Percentiles rank a stretch among this genome's conserved stretches.
phyloP scores from a whole-genome alignment of 1,284 basidiomycete genomes.

The Moesziomyces sp. region DNA sequence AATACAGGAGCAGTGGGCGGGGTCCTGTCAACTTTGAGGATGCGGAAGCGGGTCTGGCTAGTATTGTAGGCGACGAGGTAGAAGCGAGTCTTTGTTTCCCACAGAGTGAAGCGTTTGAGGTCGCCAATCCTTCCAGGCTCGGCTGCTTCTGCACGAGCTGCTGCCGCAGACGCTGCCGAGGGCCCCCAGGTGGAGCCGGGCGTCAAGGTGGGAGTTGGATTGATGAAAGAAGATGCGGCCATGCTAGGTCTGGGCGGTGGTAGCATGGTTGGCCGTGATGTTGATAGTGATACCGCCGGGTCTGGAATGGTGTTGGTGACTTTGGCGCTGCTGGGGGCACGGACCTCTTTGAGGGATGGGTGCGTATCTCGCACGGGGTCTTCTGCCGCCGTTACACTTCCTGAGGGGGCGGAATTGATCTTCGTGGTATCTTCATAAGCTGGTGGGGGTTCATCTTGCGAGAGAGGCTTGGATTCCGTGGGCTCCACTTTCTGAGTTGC shows the following conservation, averaged over 20 bases:
- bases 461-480: background rate
- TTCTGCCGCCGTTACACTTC: background rate
- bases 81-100: slow-evolving; percentile 65
- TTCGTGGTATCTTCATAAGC: background rate
- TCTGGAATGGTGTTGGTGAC: slow-evolving; percentile 42
- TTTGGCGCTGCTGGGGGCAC: slow-evolving; percentile 28
- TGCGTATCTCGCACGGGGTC: background rate
- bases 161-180: slow-evolving; percentile 36
- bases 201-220: slow-evolving; percentile 40
- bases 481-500: background rate
- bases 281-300: slow-evolving; percentile 38
- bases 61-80: slow-evolving; percentile 65
- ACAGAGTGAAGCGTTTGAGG: slow-evolving; percentile 63
- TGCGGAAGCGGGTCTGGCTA: slow-evolving; percentile 61
- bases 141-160: slow-evolving; percentile 42
- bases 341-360: slow-evolving; percentile 24
- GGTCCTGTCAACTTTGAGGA: slow-evolving; percentile 64
- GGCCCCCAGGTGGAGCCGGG: slow-evolving; percentile 50
- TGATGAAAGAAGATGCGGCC: slow-evolving; percentile 48
- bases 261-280: slow-evolving; percentile 38
- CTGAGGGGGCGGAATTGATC: background rate
- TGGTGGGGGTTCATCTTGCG: background rate
- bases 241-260: slow-evolving; percentile 39
- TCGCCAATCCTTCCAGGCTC: slow-evolving; percentile 55
- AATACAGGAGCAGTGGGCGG: slow-evolving; percentile 40